phyloP scores from a whole-genome alignment of 306 rosid species.

The Begonia peltatifolia region DNA sequence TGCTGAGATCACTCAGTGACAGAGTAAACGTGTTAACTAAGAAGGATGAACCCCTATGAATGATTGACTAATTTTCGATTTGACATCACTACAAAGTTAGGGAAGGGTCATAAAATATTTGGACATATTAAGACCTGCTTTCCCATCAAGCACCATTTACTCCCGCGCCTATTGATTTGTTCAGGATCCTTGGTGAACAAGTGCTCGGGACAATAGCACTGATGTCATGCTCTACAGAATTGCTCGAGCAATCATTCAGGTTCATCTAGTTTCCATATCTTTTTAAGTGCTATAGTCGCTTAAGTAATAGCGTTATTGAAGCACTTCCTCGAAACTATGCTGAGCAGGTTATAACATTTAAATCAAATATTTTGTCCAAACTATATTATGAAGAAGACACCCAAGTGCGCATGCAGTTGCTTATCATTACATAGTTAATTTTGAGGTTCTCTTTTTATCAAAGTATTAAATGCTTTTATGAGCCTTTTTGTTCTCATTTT shows the following conservation, averaged over 20 bases:
- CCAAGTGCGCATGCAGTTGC: too few relatives aligned
- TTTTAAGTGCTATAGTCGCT: background rate
- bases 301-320: conserved; percentile 50
- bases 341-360: conserved; percentile 57
- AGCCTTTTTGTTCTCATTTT: too few relatives aligned
- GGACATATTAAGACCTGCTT: too few relatives aligned
- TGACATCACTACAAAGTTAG: too few relatives aligned
- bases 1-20: conserved; percentile 92
- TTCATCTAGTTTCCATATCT: conserved; percentile 2
- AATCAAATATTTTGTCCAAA: conserved; percentile 3
- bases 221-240: conserved; percentile 93
- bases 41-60: too few relatives aligned
- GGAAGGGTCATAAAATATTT: too few relatives aligned
- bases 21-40: conserved; percentile 63
- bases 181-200: conserved; percentile 97
- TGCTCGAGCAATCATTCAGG: conserved; percentile 94
- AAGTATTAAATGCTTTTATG: too few relatives aligned
- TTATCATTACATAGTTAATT: too few relatives aligned
- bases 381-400: too few relatives aligned
- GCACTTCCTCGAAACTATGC: conserved; percentile 89
- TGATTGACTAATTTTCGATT: too few relatives aligned
- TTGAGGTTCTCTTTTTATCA: too few relatives aligned
- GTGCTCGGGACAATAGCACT: conserved; percentile 93
- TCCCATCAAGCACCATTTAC: conserved; percentile 11
- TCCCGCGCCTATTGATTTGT: conserved; percentile 96